Evolutionary conservation across 202 grass and related monocot genomes (phyloP).

Genomic region (Schoenoplectus tabernaemontani): DNA sequence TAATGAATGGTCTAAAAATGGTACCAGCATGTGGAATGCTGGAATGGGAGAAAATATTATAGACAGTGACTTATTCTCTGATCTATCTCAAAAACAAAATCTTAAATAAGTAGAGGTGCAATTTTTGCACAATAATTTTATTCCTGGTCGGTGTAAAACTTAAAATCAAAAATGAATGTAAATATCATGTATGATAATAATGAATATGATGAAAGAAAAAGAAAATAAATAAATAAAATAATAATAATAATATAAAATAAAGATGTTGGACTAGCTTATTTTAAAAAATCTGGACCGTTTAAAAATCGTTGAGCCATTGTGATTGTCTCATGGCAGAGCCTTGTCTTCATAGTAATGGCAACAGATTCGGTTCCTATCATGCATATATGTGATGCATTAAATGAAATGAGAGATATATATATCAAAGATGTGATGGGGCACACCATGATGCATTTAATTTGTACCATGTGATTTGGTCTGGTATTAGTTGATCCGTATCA

Average conservation of each 20-base stretch:
- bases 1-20: not conserved
- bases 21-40: not conserved
- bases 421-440: not conserved
- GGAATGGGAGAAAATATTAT: not conserved
- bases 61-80: not conserved
- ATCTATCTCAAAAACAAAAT: not conserved
- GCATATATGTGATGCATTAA: not conserved
- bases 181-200: not conserved
- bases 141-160: not conserved
- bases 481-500: slow-evolving; percentile 15
- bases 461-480: slow-evolving; percentile 6
- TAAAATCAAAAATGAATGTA: no score
- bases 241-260: no score
- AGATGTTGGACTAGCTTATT: no score
- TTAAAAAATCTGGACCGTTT: no score
- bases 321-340: no score
- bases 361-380: not conserved
- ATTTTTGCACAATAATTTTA: not conserved
- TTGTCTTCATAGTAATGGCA: no score
- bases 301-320: no score
- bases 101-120: not conserved
- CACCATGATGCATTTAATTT: slow-evolving; percentile 19
- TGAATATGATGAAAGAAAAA: no score
- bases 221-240: no score
- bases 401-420: not conserved